Base-by-base conservation (phyloP, 805 yeast genomes). In the Teunomyces lycoperdinae region DNA sequence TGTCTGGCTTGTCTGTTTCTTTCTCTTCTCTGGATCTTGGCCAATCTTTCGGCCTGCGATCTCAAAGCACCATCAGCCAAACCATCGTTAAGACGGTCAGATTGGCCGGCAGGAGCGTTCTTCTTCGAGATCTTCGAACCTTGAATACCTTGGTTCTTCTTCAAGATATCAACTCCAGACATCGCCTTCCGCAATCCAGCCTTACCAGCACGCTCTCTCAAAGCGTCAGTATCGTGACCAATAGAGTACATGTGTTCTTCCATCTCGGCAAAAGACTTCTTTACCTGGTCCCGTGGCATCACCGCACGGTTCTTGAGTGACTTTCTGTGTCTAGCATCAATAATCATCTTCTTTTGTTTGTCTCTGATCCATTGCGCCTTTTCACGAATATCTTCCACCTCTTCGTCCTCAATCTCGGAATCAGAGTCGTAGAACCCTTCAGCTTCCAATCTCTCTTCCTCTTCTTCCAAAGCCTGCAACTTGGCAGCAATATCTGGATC, bases 391-490 rank as follows among this genome's bases (percentile, higher is more conserved):
- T 70, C 76, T 13, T 64, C 64, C 35, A 71, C 74, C 20, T 70
- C 72, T 48, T 74, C 77, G 50, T 78, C 83, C 57, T 80, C 87
- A 45, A 77, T 73, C 45, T 79, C 83, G 45, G 81, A 80, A 62
- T 91, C 97, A 30, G 95, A 85, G 58, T 89, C 95, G 69, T 94
- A 94, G 76, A 94, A 94, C 28, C 99, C 99, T 73, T 91, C 96
- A 43, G 79, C 71, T 71, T 92, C 96, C 60, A 94, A 81, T 66
- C 84, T 80, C 70, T 92, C 98, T 74, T 94, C 99, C 73, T 94
- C 99, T 54, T 87, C 97, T 73, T 94, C 99, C 55, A 94, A 77
- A 13, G 96, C 96, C 71, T 89, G 89, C 64, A 94, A 79, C 73
- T 94, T 94, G 56, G 89, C 86, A 43, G 90, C 87, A 64, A 94